A percentile compares a stretch with the other conserved stretches of the same genome.
Conservation (phyloP, 108 stramenopile genomes). For the Cyclotella baltica region DNA sequence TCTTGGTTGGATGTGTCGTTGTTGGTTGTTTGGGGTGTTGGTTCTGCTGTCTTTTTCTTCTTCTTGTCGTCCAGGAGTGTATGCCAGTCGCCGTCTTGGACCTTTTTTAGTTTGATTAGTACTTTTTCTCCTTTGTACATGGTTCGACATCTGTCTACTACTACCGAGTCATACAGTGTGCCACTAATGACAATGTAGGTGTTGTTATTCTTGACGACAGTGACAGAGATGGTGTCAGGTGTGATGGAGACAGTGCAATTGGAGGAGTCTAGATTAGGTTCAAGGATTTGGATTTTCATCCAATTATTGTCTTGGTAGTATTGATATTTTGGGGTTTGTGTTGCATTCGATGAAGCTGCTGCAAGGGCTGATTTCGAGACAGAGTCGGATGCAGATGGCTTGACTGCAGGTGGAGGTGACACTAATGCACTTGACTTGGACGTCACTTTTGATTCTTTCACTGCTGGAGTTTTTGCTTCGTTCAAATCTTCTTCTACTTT, state of each 20-base stretch:
- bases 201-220: constrained; percentile 55
- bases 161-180: constrained; percentile 74
- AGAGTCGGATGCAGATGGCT: neutral
- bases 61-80: constrained; percentile 68
- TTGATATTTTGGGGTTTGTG: constrained; percentile 85
- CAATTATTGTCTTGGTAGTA: constrained; percentile 88
- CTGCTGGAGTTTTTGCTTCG: neutral
- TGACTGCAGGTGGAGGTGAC: neutral
- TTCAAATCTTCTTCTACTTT: neutral
- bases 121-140: constrained; percentile 84
- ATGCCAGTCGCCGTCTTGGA: constrained; percentile 73
- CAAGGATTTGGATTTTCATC: constrained; percentile 90
- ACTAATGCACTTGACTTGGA: neutral
- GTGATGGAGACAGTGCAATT: constrained; percentile 74
- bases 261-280: constrained; percentile 64
- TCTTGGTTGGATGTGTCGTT: constrained; percentile 6
- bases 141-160: constrained; percentile 64
- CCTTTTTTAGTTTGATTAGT: constrained; percentile 82
- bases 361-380: constrained; percentile 16
- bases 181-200: constrained; percentile 84
- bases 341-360: constrained; percentile 9
- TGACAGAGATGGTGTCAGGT: constrained; percentile 65
- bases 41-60: constrained; percentile 42
- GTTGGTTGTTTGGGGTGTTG: constrained; percentile 20
- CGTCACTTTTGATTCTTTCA: neutral